Evolutionary conservation across 2,329 filamentous ascomycete genomes (phyloP), one percentile per base, ranked within the genome.

Genomic region (Trichoderma koningii): DNA sequence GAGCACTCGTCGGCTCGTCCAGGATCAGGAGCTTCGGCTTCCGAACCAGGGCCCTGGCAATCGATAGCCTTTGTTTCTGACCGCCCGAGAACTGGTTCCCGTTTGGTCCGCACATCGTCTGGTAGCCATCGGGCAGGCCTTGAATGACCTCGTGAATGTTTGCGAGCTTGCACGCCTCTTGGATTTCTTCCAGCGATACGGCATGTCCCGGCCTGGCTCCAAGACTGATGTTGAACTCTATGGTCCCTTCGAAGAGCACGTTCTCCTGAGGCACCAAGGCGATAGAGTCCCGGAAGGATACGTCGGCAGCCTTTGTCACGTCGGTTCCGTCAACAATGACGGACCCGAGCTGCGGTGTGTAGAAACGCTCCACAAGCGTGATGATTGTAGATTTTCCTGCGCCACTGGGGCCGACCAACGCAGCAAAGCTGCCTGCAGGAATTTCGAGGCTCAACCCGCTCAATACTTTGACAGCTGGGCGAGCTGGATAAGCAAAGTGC

Each of bases 1-100:
- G 78, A 5, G 86, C 87, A 34, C 83, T 86, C 0, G 89, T 92
- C 7, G 87, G 85, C 76, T 92, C 89, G 70, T 92, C 89, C 0
- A 92, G 78, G 30, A 92, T 81, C 14, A 92, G 74, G 1, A 92
- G 78, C 56, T 85, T 81, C 0, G 89, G 89, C 21, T 83, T 79
- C 0, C 89, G 81, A 2, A 89, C 78, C 0, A 91, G 79, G 1
- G 89, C 89, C 9, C 90, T 81, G 0, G 89, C 89, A 69, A 92
- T 91, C 1, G 86, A 84, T 19, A 92, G 72, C 2, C 89, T 81
- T 72, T 92, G 89, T 7, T 85, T 85, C 72, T 92, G 89, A 0
- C 90, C 89, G 7, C 89, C 89, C 0, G 87, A 90, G 3, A 92
- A 74, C 21, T 85, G 80, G 0, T 85, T 85, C 7, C 88, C 88